Evolutionary conservation across 1,284 basidiomycete genomes (phyloP), one percentile per base, ranked within the genome.

Genomic region (Moesziomyces aphidis): DNA sequence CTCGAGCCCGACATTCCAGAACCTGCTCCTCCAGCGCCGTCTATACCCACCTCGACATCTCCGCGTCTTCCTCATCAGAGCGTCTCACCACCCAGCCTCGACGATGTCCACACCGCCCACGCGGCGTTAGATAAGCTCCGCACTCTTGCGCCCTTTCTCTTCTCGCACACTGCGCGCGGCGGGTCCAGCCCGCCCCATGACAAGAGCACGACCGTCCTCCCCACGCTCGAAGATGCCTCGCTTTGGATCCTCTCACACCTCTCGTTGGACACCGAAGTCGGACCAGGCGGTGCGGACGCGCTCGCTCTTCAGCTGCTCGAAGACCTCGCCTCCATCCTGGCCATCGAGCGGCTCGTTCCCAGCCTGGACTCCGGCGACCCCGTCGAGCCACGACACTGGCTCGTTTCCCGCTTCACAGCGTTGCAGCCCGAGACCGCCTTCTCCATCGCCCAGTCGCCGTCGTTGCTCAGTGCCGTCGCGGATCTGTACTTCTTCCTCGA

Each of bases 1-100:
- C 74, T 76, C 22, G 74, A 76, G 43, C 65, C 65, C 7, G 74
- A 76, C 39, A 43, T 24, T 11, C 55, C 65, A 10, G n/a, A 42
- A 4, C 39, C 31, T 8, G 28, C 31, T 5, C 31, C 47, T 9
- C 31, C 31, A 23, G 44, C 22, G 5, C 22, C 44, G 17, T n/a
- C 19, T n/a, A 21, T 43, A 17, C 1, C 31, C 21, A 7, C 34
- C 15, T 26, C 36, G 1, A 3, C 45, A n/a, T 24, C 23, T 3
- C 1, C 24, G 24, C 8, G 11, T n/a, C 21, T 3, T 28, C 11
- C 48, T 1, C 9, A 22, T 19, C 21, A 24, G 4, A 7, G n/a
- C 28, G 4, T 10, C 3, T 17, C 43, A n/a, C 43, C 47, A 11
- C 31, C 15, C 28, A 15, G 4, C 3, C 15, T 26, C n/a, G 47